Conservation (phyloP, 495 filamentous ascomycete species). For the Trichoderma gamsii region DNA sequence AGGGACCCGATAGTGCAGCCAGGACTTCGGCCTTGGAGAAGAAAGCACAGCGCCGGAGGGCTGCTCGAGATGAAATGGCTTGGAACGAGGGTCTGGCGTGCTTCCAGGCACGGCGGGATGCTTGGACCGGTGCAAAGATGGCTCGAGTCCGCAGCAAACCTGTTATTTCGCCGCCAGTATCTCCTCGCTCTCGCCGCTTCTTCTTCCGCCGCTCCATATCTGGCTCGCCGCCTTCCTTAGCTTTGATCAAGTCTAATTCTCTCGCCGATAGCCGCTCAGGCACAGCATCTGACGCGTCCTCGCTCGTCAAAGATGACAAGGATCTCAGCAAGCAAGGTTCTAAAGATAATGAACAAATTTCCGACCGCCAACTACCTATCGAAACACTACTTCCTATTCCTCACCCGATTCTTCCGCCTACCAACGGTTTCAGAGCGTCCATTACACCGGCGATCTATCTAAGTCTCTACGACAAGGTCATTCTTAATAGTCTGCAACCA, state of each 20-base stretch:
- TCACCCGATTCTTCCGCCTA: conserved; percentile 58
- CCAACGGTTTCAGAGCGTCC: conserved; percentile 64
- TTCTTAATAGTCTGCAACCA: conserved; percentile 69
- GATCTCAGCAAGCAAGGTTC: conserved; percentile 15
- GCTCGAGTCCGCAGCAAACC: conserved; percentile 37
- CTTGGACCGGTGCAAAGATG: conserved; percentile 74
- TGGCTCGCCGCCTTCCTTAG: conserved; percentile 16
- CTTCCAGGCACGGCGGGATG: conserved; percentile 69
- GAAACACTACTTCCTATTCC: conserved; percentile 54
- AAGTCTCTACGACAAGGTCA: conserved; percentile 81
- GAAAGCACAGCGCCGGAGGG: conserved; percentile 54
- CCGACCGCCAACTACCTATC: conserved; percentile 26
- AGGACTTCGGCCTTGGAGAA: conserved; percentile 35
- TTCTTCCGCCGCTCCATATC: conserved; percentile 29
- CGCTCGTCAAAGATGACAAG: background rate
- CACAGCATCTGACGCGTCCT: background rate
- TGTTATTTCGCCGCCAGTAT: conserved; percentile 25
- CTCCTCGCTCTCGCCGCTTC: conserved; percentile 30
- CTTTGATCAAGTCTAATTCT: background rate
- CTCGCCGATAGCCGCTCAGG: background rate
- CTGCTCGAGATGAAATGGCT: conserved; percentile 64
- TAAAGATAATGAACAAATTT: conserved; percentile 19
- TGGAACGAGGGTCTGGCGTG: conserved; percentile 79
- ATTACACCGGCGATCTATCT: conserved; percentile 68
- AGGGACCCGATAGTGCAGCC: conserved; percentile 46